phyloP scores from a whole-genome alignment of 2,329 filamentous ascomycete species.

The Penicillium hordei region DNA sequence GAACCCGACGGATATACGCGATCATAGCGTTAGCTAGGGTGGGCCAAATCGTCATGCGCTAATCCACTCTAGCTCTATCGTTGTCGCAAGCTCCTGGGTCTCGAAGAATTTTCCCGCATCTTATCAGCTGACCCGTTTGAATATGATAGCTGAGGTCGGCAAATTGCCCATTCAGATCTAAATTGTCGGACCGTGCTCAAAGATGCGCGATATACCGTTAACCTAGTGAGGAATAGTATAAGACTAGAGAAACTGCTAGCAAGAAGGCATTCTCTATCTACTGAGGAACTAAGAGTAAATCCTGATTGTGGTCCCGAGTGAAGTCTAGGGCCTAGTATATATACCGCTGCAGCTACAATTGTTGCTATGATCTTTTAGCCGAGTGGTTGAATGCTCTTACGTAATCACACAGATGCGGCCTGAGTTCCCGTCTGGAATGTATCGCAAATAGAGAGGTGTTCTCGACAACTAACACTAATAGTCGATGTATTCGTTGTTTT shows the following conservation, averaged over 20 bases:
- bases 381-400: too few relatives aligned
- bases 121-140: not conserved
- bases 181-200: not conserved
- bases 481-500: too few relatives aligned
- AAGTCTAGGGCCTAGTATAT: too few relatives aligned
- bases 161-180: not conserved
- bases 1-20: not conserved
- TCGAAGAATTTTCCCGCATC: not conserved
- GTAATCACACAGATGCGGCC: too few relatives aligned
- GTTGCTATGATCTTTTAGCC: too few relatives aligned
- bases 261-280: too few relatives aligned
- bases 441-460: not conserved
- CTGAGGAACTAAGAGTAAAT: not conserved
- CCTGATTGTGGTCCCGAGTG: too few relatives aligned
- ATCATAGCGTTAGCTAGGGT: not conserved
- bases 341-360: too few relatives aligned
- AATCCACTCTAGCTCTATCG: slow-evolving; percentile 2
- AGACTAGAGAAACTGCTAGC: not conserved
- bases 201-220: not conserved
- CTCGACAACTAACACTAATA: not conserved
- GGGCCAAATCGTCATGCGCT: slow-evolving; percentile 5
- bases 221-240: not conserved
- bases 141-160: not conserved
- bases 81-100: slow-evolving; percentile 4
- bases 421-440: too few relatives aligned